Evolutionary conservation across 225 moss, liverwort and hornwort genomes (phyloP).

Genomic region (Antitrichia curtipendula): DNA sequence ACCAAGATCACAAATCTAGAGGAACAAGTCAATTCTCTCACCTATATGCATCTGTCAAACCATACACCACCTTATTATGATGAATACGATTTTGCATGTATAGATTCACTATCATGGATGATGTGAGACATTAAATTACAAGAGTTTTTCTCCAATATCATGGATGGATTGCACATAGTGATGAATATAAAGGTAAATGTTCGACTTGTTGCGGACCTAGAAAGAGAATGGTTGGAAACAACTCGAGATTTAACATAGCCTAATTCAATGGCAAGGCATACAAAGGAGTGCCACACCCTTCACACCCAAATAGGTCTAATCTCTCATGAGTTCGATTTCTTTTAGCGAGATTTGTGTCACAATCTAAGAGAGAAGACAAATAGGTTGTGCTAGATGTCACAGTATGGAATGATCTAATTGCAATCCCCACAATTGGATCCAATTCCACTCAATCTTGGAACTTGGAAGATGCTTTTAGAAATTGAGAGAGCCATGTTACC

Average conservation of each 20-base stretch:
- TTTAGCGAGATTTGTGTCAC: neutral
- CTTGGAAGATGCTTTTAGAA: neutral
- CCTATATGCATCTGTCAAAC: neutral
- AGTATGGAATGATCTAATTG: neutral
- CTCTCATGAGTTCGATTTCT: neutral
- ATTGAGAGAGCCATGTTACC: neutral
- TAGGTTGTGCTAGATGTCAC: neutral
- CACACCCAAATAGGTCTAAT: neutral
- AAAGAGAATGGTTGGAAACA: neutral
- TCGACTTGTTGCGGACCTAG: fast-evolving
- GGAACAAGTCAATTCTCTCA: neutral
- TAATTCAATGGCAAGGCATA: neutral
- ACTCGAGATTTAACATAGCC: neutral
- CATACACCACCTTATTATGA: neutral
- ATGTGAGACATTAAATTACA: neutral
- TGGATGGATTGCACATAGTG: neutral
- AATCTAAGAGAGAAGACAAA: neutral
- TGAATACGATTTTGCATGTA: neutral
- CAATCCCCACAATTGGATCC: fast-evolving
- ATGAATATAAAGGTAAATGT: neutral
- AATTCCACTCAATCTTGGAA: neutral
- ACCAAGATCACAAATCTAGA: neutral
- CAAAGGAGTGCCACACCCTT: neutral
- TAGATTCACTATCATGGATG: neutral
- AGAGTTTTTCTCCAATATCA: neutral